phyloP scores from a whole-genome alignment of 1,284 basidiomycete genomes.

The Apiotrichum siamense region DNA sequence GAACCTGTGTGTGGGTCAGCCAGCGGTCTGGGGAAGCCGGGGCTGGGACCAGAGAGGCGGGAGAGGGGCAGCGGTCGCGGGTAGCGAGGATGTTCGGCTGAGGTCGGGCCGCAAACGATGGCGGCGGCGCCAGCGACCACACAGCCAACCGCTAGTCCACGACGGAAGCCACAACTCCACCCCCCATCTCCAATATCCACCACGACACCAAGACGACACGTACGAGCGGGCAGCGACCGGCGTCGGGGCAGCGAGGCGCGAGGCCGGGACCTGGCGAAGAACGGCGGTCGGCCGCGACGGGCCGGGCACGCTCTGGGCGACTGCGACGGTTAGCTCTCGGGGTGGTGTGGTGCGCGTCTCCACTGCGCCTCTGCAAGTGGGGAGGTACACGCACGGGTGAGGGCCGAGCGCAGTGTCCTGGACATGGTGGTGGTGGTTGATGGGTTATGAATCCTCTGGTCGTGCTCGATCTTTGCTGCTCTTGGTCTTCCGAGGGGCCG shows the following conservation, averaged over 20 bases:
- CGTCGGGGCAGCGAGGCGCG: background rate
- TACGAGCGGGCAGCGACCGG: background rate
- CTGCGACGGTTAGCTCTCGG: slow-evolving; percentile 3
- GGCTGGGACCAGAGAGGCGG: no score
- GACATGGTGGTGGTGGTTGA: slow-evolving; percentile 12
- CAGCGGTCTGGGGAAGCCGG: no score
- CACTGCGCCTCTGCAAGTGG: background rate
- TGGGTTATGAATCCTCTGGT: background rate
- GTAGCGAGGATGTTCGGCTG: no score
- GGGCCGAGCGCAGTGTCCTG: slow-evolving; percentile 19
- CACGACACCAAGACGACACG: background rate
- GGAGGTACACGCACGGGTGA: slow-evolving; percentile 12
- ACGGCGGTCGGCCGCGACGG: slow-evolving; percentile 16
- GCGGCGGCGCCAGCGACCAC: no score
- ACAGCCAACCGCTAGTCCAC: no score
- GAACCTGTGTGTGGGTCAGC: background rate
- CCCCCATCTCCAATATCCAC: no score
- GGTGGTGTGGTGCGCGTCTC: background rate
- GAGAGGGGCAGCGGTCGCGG: no score
- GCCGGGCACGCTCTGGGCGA: slow-evolving; percentile 13
- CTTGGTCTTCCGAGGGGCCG: no score
- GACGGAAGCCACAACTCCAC: no score
- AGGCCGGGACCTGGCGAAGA: background rate
- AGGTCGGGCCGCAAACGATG: no score
- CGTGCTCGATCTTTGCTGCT: background rate